Base-by-base conservation (phyloP, 106 monocot genomes). In the Dioscorea dumetorum region DNA sequence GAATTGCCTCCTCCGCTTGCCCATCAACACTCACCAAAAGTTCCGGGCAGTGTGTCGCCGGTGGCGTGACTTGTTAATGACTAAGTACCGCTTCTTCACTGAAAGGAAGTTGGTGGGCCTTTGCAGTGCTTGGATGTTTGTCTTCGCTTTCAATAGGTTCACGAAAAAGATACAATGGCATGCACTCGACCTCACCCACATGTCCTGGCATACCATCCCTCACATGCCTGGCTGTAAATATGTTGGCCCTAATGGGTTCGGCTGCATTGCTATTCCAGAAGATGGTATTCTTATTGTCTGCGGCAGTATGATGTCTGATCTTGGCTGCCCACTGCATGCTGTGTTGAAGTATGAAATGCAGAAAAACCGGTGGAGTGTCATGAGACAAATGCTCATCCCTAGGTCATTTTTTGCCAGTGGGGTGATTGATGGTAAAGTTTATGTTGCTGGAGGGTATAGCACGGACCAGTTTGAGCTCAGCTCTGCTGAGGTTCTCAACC, bases 401-500 rank as follows among this genome's bases (percentile, higher is more conserved):
- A 64, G 94, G 12, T 90, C 87, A 2, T 94, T 85, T 71, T 94
- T 87, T 22, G 90, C 80, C 15, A 73, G 77, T 11, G 94, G 85
- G 16, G 71, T 82, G 23, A 84, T 94, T 59, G 78, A 67, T 8
- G 90, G 87, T 6, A 48, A 22, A 14, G 87, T 94, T 20, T 94
- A 87, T 49, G 87, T 80, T 4, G 90, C 94, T 22, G 94, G 94
- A 0, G 94, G 94, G n/a, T 90, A 74, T 67, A 81, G 83, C 48
- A 61, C 80, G 0, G 77, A 87, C 31, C 80, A 85, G 24, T 82
- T 78, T 62, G 94, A 94, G 76, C 90, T 94, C 13, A 64, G 78
- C 54, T 80, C 90, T 0, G 82, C 84, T 0, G 94, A 94, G 78
- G 77, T 74, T 14, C 82, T 87, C 22, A 80, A 90, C 56, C 82